These are phyloP conservation scores for Pythium pectinolyticum DNA, from an alignment of 352 stramenopile genomes.

Conservation along the genomic window DNA sequence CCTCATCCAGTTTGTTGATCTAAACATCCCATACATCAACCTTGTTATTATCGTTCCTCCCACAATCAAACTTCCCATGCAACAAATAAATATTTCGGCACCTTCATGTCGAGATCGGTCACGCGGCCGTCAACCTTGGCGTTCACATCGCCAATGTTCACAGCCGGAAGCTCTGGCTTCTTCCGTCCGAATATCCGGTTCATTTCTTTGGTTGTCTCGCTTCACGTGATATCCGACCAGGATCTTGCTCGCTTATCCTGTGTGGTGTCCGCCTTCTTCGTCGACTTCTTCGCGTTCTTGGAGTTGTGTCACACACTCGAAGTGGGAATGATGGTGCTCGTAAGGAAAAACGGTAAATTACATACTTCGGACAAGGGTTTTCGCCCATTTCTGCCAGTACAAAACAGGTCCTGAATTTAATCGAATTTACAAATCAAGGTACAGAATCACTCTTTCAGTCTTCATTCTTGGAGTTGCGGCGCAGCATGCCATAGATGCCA, in stretches of 20 bases:
- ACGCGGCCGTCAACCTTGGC: conserved; percentile 72
- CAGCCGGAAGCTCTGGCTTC: conserved; percentile 61
- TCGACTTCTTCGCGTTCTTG: not conserved
- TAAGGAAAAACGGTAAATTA: conserved; percentile 7
- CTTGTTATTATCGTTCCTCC: not conserved
- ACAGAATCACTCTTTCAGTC: not conserved
- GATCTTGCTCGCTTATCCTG: not conserved
- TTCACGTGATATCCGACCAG: too few species aligned
- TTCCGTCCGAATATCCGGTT: conserved; percentile 88
- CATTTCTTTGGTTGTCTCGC: conserved; percentile 30
- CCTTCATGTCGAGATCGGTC: conserved; percentile 80
- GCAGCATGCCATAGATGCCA: conserved; percentile 73
- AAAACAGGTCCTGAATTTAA: not conserved
- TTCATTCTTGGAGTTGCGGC: conserved; percentile 24
- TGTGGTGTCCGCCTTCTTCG: not conserved
- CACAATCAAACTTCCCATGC: too few species aligned
- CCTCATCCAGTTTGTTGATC: conserved; percentile 82
- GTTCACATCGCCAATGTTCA: conserved; percentile 84
- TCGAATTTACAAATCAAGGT: conserved; percentile 3
- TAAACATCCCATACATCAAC: conserved; percentile 21
- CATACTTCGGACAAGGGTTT: too few species aligned
- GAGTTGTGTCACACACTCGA: conserved; percentile 13
- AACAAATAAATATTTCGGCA: too few species aligned
- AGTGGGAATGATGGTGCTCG: conserved; percentile 3
- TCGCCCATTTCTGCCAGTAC: not conserved